A percentile compares a stretch with the other conserved stretches of the same genome.
phyloP scores from a whole-genome alignment of 805 yeast genomes.

The Scheffersomyces ergatensis region DNA sequence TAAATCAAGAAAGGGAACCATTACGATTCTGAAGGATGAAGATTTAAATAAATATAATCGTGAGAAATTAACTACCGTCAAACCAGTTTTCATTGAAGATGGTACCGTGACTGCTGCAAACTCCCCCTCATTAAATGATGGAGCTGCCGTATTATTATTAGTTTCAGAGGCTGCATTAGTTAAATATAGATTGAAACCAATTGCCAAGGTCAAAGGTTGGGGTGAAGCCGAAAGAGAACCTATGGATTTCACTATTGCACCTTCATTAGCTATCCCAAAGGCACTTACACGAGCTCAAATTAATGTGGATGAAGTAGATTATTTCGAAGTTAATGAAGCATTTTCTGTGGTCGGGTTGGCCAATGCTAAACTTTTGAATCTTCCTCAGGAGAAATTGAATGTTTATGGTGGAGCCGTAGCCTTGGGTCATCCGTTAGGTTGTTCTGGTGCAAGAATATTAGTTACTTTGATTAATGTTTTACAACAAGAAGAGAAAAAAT shows the following conservation, averaged over 20 bases:
- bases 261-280: constrained; percentile 91
- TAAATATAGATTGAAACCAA: constrained; percentile 72
- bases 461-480: constrained; percentile 80
- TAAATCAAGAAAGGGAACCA: constrained; percentile 62
- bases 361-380: constrained; percentile 61
- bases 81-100: constrained; percentile 81
- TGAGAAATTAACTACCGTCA: constrained; percentile 66
- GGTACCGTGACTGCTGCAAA: constrained; percentile 95
- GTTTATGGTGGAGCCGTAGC: constrained; percentile 98
- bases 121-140: constrained; percentile 93
- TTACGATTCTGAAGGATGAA: constrained; percentile 83
- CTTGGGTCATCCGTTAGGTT: constrained; percentile 79
- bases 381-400: constrained; percentile 63
- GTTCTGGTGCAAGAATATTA: constrained; percentile 77
- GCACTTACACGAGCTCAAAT: constrained; percentile 64
- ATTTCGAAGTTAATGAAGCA: constrained; percentile 93
- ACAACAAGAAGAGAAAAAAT: constrained; percentile 66
- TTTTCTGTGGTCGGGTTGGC: constrained; percentile 92
- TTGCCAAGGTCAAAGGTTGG: constrained; percentile 89
- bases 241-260: constrained; percentile 56
- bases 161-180: constrained; percentile 74
- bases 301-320: constrained; percentile 60
- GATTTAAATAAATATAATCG: constrained; percentile 91
- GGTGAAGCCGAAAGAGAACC: constrained; percentile 47
- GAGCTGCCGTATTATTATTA: constrained; percentile 86